phyloP scores from a whole-genome alignment of 306 rosid species.

The Hippophae tibetana region DNA sequence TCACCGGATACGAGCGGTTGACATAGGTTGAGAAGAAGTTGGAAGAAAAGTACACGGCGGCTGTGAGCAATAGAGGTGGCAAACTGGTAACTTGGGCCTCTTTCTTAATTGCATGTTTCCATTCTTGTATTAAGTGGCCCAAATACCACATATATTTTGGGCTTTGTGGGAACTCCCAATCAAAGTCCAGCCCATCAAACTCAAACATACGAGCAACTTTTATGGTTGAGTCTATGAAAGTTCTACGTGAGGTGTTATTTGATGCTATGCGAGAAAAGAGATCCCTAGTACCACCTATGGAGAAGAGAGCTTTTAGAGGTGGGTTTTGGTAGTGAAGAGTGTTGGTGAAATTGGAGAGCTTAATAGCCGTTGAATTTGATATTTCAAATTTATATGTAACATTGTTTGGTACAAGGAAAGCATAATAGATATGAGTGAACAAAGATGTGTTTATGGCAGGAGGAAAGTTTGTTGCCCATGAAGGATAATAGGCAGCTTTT shows the following conservation, averaged over 20 bases:
- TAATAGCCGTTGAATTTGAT: slow-evolving; percentile 17
- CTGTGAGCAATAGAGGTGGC: slow-evolving; percentile 46
- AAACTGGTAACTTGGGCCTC: slow-evolving; percentile 19
- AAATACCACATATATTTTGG: slow-evolving; percentile 31
- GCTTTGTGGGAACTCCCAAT: slow-evolving; percentile 64
- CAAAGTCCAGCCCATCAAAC: slow-evolving; percentile 59
- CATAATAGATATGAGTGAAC: slow-evolving; percentile 55
- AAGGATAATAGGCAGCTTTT: slow-evolving; percentile 47
- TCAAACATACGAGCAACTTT: slow-evolving; percentile 43
- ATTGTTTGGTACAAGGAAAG: slow-evolving; percentile 42
- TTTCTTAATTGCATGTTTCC: slow-evolving; percentile 22
- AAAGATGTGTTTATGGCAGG: slow-evolving; percentile 52
- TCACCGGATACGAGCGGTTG: slow-evolving; percentile 32
- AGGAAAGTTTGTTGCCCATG: slow-evolving; percentile 30
- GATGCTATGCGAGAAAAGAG: slow-evolving; percentile 38
- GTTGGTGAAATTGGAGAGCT: slow-evolving; percentile 39
- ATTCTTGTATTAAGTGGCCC: slow-evolving; percentile 27
- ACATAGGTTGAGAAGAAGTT: slow-evolving; percentile 15
- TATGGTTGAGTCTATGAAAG: slow-evolving; percentile 50
- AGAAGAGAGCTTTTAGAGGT: slow-evolving; percentile 31
- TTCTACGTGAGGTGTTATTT: slow-evolving; percentile 25
- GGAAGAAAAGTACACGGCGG: slow-evolving; percentile 56
- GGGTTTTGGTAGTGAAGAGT: slow-evolving; percentile 25
- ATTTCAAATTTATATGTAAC: slow-evolving; percentile 26
- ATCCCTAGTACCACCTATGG: slow-evolving; percentile 43